These are phyloP conservation scores for Epichloe gansuensis DNA, from an alignment of 2,329 filamentous ascomycete species.

Conservation along the genomic window DNA sequence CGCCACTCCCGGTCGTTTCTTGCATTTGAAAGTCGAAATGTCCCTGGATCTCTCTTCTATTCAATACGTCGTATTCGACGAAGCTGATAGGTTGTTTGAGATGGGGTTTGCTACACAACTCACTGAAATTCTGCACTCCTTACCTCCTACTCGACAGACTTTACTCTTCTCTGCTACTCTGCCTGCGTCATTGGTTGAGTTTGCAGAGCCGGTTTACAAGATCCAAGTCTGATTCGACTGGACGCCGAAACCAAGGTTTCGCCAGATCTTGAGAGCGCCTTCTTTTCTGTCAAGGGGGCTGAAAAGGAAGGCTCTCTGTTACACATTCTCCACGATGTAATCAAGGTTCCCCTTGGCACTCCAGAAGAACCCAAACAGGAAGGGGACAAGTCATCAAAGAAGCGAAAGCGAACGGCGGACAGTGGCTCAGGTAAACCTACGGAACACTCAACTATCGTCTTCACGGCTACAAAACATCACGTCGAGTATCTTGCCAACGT, in stretches of 20 bases:
- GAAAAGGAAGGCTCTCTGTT: constrained; percentile 91
- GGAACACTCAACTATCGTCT: constrained; percentile 86
- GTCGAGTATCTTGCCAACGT: constrained; percentile 83
- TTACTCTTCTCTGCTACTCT: constrained; percentile 91
- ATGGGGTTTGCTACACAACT: constrained; percentile 96
- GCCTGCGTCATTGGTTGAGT: constrained; percentile 89
- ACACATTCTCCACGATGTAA: constrained; percentile 80
- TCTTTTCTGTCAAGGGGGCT: constrained; percentile 82
- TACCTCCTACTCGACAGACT: constrained; percentile 78
- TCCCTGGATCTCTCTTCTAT: constrained; percentile 79
- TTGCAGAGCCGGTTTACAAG: constrained; percentile 86
- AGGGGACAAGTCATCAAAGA: constrained; percentile 44
- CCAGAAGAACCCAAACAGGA: constrained; percentile 40
- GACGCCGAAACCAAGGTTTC: constrained; percentile 95
- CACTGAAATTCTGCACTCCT: constrained; percentile 79
- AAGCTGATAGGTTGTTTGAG: constrained; percentile 92
- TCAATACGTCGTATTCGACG: constrained; percentile 91
- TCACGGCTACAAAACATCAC: constrained; percentile 91
- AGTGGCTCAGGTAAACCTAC: constrained; percentile 56
- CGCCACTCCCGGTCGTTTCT: constrained; percentile 87
- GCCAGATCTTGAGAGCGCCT: constrained; percentile 87
- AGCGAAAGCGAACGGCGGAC: constrained; percentile 53
- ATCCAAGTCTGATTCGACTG: constrained; percentile 78
- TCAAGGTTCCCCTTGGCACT: constrained; percentile 69
- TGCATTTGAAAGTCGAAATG: constrained; percentile 98